These are phyloP conservation scores for Coemansia sp. DNA, from an alignment of 192 early-diverging fungal genomes.

Conservation along the genomic window DNA sequence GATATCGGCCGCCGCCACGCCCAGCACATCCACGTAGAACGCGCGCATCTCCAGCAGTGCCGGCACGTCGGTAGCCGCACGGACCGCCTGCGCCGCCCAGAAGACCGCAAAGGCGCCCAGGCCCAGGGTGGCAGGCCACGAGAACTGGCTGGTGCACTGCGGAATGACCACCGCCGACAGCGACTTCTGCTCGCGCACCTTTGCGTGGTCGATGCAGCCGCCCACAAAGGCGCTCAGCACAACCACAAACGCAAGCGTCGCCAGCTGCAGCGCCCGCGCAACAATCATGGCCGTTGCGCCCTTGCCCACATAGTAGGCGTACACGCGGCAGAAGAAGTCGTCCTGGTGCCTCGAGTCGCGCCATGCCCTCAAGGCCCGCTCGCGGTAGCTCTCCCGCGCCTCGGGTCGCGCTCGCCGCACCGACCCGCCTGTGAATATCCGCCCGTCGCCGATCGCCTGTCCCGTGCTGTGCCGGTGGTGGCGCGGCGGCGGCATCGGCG, in stretches of 20 bases:
- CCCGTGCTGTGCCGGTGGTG: not conserved
- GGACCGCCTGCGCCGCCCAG: slow-evolving; percentile 75
- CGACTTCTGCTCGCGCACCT: slow-evolving; percentile 65
- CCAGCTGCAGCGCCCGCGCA: slow-evolving; percentile 69
- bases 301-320: slow-evolving; percentile 87
- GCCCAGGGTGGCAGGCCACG: slow-evolving; percentile 58
- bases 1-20: slow-evolving; percentile 77
- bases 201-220: slow-evolving; percentile 87
- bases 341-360: slow-evolving; percentile 83
- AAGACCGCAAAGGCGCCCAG: slow-evolving; percentile 67
- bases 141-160: slow-evolving; percentile 72
- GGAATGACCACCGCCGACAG: slow-evolving; percentile 77
- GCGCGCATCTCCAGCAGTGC: slow-evolving; percentile 76
- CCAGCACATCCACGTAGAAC: slow-evolving; percentile 79
- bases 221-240: slow-evolving; percentile 85
- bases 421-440: slow-evolving; percentile 16
- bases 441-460: slow-evolving; percentile 32
- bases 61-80: slow-evolving; percentile 69
- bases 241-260: slow-evolving; percentile 88
- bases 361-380: slow-evolving; percentile 79
- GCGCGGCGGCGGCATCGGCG: slow-evolving; percentile 47
- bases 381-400: slow-evolving; percentile 38
- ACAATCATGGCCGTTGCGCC: slow-evolving; percentile 84
- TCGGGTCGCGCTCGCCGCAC: slow-evolving; percentile 14
- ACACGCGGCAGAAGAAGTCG: slow-evolving; percentile 75